Evolutionary conservation across 805 yeast genomes (phyloP).

Genomic region (Saturnispora bothae): DNA sequence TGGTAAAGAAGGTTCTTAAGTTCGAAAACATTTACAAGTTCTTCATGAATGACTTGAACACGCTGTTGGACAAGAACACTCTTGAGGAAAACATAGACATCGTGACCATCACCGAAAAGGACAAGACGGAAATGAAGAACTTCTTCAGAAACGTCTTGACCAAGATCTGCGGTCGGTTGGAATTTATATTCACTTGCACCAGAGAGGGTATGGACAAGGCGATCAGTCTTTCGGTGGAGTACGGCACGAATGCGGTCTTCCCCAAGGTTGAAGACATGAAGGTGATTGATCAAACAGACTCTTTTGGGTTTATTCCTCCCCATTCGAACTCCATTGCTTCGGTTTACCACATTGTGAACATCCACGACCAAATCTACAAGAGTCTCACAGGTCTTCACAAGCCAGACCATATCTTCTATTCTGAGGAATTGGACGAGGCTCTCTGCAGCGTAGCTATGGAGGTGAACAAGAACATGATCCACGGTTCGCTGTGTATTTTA

Average conservation of each 20-base stretch:
- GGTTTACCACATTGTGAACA: slow-evolving; percentile 37
- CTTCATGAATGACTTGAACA: slow-evolving; percentile 35
- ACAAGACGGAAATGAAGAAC: slow-evolving; percentile 31
- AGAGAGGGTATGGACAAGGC: slow-evolving; percentile 30
- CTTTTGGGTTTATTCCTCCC: slow-evolving; percentile 54
- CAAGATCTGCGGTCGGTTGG: slow-evolving; percentile 22
- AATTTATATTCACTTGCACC: slow-evolving; percentile 22
- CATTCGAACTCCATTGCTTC: slow-evolving; percentile 53
- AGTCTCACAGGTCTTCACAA: slow-evolving; percentile 29
- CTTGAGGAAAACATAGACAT: slow-evolving; percentile 18
- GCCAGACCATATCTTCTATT: slow-evolving; percentile 27
- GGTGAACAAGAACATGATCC: slow-evolving; percentile 20
- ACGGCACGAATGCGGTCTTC: slow-evolving; percentile 6
- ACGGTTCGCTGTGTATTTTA: slow-evolving; percentile 20
- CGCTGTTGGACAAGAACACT: slow-evolving; percentile 17
- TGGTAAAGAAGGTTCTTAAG: slow-evolving; percentile 31
- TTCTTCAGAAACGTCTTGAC: slow-evolving; percentile 20
- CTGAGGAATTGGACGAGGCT: slow-evolving; percentile 26
- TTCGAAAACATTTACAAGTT: slow-evolving; percentile 48
- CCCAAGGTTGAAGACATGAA: slow-evolving; percentile 8
- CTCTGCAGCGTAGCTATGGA: slow-evolving; percentile 9
- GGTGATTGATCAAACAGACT: slow-evolving; percentile 10
- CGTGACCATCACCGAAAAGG: slow-evolving; percentile 32
- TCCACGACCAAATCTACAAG: slow-evolving; percentile 32
- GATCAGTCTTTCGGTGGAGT: slow-evolving; percentile 4